Conservation (phyloP, 2,329 filamentous ascomycete genomes). For the Coniella vitis region DNA sequence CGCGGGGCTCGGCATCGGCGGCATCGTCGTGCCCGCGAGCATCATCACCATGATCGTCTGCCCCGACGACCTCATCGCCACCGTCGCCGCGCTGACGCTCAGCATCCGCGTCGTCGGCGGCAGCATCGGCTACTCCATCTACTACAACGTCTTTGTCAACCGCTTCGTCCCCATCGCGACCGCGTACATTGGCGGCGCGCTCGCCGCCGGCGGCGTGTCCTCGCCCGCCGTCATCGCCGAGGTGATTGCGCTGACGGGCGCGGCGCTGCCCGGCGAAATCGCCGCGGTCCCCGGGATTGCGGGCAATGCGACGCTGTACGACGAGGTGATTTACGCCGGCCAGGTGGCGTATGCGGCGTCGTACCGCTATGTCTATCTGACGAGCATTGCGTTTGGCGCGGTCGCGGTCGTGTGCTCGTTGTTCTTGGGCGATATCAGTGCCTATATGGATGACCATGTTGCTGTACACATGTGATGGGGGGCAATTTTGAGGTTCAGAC, state of each 20-base stretch:
- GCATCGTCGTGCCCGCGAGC: constrained; percentile 59
- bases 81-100: constrained; percentile 60
- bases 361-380: constrained; percentile 56
- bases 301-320: constrained; percentile 40
- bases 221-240: constrained; percentile 36
- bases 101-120: constrained; percentile 64
- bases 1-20: constrained; percentile 58
- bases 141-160: constrained; percentile 47
- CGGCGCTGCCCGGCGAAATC: constrained; percentile 43
- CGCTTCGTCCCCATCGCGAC: constrained; percentile 38
- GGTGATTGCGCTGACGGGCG: constrained; percentile 46
- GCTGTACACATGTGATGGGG: constrained; percentile 41
- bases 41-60: constrained; percentile 66
- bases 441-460: constrained; percentile 53
- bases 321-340: constrained; percentile 47
- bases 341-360: constrained; percentile 49
- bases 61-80: constrained; percentile 63
- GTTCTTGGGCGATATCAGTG: constrained; percentile 51
- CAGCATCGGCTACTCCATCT: constrained; percentile 55
- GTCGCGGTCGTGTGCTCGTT: constrained; percentile 49
- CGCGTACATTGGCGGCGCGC: constrained; percentile 42
- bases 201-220: constrained; percentile 44
- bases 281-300: constrained; percentile 43
- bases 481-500: not conserved
- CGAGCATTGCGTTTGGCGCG: constrained; percentile 54